Evolutionary conservation across 306 rosid species (phyloP), one percentile per base, ranked within the genome.

Genomic region (Delonix regia): DNA sequence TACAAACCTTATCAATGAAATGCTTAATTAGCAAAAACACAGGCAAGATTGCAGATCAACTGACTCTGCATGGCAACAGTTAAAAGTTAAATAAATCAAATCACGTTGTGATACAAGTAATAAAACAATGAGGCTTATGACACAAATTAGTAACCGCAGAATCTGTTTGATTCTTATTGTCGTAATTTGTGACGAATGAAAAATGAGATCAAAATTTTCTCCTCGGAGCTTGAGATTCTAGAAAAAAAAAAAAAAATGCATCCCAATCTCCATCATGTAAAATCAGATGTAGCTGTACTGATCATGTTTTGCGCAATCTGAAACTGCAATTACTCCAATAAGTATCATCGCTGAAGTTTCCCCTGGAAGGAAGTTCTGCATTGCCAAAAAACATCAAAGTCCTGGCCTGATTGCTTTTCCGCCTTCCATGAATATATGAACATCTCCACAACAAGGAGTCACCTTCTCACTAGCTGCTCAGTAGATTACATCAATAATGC

Each of bases 51-150:
- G 24, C 14, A 25, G 27, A 47, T 51, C 30, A 13, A 69, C 52
- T 38, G 69, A n/a, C 56, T 44, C 71, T 34, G 41, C 52, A 45
- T 13, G 10, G 47, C 38, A 77, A 14, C 66, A 65, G 7, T 5
- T 53, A 52, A n/a, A 30, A 55, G 14, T 53, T 16, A 16, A 70
- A 70, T 49, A 15, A 44, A 65, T 72, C 41, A 16, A 47, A 57
- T 41, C 67, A 60, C 9, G 5, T 69, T 53, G 48, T 28, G 33
- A 77, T 3, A 73, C 28, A 49, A 25, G 1, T 57, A 62, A 22
- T 16, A 38, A 33, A 82, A 81, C 42, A 69, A 81, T 49, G 78
- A 71, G 56, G 59, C 70, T 64, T 30, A 48, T 48, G 13, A 61
- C 55, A 70, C 39, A 12, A 30, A 44, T 71, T 60, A 78, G 55